A percentile compares a stretch with the other conserved stretches of the same genome.
Conservation (phyloP, 164 flowering plant genomes). For the Platanus orientalis region DNA sequence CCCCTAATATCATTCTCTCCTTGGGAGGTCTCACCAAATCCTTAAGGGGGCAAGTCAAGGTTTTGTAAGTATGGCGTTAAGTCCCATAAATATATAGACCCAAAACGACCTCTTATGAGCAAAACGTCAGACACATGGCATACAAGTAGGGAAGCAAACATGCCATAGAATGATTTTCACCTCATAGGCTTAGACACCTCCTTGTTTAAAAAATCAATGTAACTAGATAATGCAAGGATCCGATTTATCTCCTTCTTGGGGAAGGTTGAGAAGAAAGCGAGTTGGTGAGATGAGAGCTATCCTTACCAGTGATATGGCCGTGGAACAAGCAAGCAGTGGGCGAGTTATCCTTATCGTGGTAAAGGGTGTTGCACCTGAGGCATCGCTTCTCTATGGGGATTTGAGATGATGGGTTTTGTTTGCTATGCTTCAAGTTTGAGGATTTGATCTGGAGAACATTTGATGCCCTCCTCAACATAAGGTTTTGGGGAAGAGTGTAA, state of each 20-base stretch:
- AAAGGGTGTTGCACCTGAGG: slow-evolving; percentile 54
- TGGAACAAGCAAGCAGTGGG: slow-evolving; percentile 64
- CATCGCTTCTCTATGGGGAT: slow-evolving; percentile 37
- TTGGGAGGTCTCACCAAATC: too few relatives aligned
- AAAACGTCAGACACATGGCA: neutral
- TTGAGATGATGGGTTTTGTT: slow-evolving; percentile 1
- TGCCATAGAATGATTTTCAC: too few relatives aligned
- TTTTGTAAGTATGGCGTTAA: too few relatives aligned
- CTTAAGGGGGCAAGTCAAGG: too few relatives aligned
- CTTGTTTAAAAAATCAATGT: neutral
- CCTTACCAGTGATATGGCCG: slow-evolving; percentile 58
- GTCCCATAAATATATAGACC: too few relatives aligned
- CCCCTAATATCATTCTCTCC: too few relatives aligned
- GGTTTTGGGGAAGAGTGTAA: neutral
- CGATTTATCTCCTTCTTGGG: too few relatives aligned
- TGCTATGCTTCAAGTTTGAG: neutral
- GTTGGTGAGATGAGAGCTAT: too few relatives aligned
- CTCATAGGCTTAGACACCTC: too few relatives aligned
- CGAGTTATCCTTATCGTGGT: slow-evolving; percentile 46
- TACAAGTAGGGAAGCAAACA: neutral
- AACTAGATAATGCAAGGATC: neutral
- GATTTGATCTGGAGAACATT: neutral
- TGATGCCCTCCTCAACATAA: slow-evolving; percentile 10
- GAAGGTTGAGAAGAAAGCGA: too few relatives aligned
- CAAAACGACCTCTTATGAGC: neutral